Evolutionary conservation across 1,139 yeast species (phyloP).

Genomic region (Scheffersomyces parashehatae): DNA sequence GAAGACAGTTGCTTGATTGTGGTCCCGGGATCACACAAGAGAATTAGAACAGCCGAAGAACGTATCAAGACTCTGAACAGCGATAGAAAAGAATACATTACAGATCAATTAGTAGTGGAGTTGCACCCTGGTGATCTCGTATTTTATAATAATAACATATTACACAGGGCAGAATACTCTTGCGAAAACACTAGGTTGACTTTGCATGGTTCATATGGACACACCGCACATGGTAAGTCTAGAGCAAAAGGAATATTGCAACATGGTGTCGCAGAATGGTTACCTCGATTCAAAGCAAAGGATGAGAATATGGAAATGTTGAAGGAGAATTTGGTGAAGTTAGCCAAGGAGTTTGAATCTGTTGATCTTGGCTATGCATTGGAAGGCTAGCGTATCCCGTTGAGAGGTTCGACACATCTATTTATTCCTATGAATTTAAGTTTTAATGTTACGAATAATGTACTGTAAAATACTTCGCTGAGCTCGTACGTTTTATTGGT

Average conservation of each 20-base stretch:
- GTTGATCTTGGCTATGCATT: slow-evolving; percentile 46
- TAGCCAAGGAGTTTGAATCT: slow-evolving; percentile 43
- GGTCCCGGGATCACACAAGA: slow-evolving; percentile 51
- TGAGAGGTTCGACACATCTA: too few species aligned
- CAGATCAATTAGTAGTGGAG: slow-evolving; percentile 43
- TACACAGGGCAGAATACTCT: slow-evolving; percentile 52
- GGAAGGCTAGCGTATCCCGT: slow-evolving; percentile 32
- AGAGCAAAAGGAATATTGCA: slow-evolving; percentile 56
- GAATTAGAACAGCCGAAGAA: slow-evolving; percentile 50
- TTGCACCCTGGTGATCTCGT: slow-evolving; percentile 57
- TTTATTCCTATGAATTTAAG: too few species aligned
- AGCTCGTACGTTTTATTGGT: too few species aligned
- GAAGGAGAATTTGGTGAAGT: slow-evolving; percentile 33
- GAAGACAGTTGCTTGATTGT: slow-evolving; percentile 53
- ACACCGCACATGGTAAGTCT: slow-evolving; percentile 40
- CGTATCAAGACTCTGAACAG: slow-evolving; percentile 41
- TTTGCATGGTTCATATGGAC: slow-evolving; percentile 57
- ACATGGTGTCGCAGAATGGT: slow-evolving; percentile 57
- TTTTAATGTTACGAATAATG: too few species aligned
- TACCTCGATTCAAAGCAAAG: slow-evolving; percentile 40
- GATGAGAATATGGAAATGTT: slow-evolving; percentile 36
- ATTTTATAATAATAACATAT: slow-evolving; percentile 54
- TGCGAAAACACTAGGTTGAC: slow-evolving; percentile 46
- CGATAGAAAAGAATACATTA: slow-evolving; percentile 37
- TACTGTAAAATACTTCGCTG: too few species aligned